phyloP scores from a whole-genome alignment of 768 basidiomycete species.

The Cyclocybe aegerita region DNA sequence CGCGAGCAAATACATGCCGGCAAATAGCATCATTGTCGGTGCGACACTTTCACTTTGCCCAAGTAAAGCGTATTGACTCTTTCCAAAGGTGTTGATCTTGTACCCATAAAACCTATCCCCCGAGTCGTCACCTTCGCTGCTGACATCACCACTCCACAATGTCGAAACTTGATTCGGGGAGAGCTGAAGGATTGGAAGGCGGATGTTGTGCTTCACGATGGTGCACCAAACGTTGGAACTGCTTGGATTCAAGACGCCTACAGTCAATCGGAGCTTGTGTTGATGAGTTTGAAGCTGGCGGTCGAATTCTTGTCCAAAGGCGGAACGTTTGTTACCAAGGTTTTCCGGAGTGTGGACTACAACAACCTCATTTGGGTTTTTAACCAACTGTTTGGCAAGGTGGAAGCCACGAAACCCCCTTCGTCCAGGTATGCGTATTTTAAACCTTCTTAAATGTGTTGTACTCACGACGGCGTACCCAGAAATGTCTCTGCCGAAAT shows the following conservation, averaged over 20 bases:
- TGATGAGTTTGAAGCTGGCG: conserved; percentile 93
- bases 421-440: conserved; percentile 75
- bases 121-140: conserved; percentile 87
- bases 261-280: conserved; percentile 92
- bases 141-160: conserved; percentile 92
- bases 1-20: conserved; percentile 95
- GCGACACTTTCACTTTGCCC: conserved; percentile 4
- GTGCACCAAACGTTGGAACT: conserved; percentile 98
- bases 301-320: conserved; percentile 93
- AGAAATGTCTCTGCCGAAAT: conserved; percentile 99
- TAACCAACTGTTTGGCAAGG: conserved; percentile 91
- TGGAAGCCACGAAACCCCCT: conserved; percentile 98
- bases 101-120: conserved; percentile 94
- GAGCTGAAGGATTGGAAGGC: conserved; percentile 99
- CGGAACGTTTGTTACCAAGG: conserved; percentile 96
- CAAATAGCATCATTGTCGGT: conserved; percentile 91
- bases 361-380: conserved; percentile 99
- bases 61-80: conserved; percentile 8
- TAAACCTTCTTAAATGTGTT: not conserved
- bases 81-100: conserved; percentile 84
- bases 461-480: conserved; percentile 5
- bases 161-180: conserved; percentile 79
- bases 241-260: conserved; percentile 99
- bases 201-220: conserved; percentile 96
- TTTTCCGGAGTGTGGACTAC: conserved; percentile 97